These are phyloP conservation scores for Boletus insuetus DNA, from an alignment of 768 basidiomycete species.

Conservation along the genomic window DNA sequence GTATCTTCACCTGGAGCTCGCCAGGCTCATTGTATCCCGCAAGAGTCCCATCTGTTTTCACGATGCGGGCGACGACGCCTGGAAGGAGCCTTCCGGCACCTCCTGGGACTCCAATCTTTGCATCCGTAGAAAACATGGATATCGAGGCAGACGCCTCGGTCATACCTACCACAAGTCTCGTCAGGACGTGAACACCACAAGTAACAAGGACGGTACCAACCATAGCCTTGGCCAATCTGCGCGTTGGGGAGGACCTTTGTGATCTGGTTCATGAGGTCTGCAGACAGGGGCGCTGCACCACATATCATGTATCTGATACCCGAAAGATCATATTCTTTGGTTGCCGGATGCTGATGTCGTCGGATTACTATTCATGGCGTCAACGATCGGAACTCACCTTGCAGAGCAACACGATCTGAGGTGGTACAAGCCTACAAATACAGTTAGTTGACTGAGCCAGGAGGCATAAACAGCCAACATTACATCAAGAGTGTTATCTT, in stretches of 20 bases:
- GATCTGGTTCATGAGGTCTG: constrained; percentile 48
- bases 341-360: constrained; percentile 46
- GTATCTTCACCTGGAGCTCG: constrained; percentile 50
- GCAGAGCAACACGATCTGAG: constrained; percentile 63
- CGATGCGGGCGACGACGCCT: constrained; percentile 51
- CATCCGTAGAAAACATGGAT: constrained; percentile 45
- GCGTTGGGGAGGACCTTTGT: constrained; percentile 54
- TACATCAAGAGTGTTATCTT: constrained; percentile 57
- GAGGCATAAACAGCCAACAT: neutral
- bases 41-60: constrained; percentile 56
- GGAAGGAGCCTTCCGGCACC: constrained; percentile 49
- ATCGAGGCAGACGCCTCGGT: constrained; percentile 61
- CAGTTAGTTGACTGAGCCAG: neutral
- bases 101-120: constrained; percentile 51
- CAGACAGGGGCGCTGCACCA: constrained; percentile 64
- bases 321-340: constrained; percentile 47
- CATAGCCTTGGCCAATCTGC: constrained; percentile 64
- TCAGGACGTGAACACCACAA: neutral
- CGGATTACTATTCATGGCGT: neutral
- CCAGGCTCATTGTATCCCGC: constrained; percentile 58
- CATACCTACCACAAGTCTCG: constrained; percentile 44
- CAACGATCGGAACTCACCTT: constrained; percentile 42
- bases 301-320: constrained; percentile 52
- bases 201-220: constrained; percentile 25
- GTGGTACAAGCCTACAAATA: constrained; percentile 54